Evolutionary conservation across 2,329 filamentous ascomycete genomes (phyloP).

Genomic region (Graphiopsis chlorocephala): DNA sequence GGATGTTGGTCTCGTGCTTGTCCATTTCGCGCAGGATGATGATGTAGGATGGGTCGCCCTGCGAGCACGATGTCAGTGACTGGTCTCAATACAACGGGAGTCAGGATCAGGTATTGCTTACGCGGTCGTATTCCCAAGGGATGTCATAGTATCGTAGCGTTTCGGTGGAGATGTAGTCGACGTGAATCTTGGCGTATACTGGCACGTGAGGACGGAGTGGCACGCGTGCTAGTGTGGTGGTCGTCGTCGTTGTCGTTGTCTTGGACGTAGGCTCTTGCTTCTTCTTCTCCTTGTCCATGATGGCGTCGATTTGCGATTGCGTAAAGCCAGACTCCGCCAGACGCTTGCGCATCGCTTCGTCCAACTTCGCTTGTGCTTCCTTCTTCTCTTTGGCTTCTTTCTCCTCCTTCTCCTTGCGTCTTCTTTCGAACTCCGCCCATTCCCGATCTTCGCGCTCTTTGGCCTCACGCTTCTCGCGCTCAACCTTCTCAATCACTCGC

Average conservation of each 20-base stretch:
- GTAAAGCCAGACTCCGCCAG: slow-evolving; percentile 46
- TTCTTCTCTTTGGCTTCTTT: slow-evolving; percentile 41
- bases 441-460: slow-evolving; percentile 39
- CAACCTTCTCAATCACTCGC: slow-evolving; percentile 24
- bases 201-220: slow-evolving; percentile 28
- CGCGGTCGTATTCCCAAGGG: slow-evolving; percentile 47
- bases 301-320: slow-evolving; percentile 47
- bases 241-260: slow-evolving; percentile 25
- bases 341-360: slow-evolving; percentile 45
- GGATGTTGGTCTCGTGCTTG: slow-evolving; percentile 46
- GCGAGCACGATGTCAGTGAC: background rate
- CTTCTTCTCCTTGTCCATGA: slow-evolving; percentile 47
- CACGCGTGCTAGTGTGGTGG: slow-evolving; percentile 3
- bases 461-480: slow-evolving; percentile 22
- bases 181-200: slow-evolving; percentile 48
- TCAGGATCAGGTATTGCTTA: slow-evolving; percentile 33
- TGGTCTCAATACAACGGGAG: background rate
- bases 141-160: slow-evolving; percentile 49
- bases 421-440: slow-evolving; percentile 40
- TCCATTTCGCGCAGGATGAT: slow-evolving; percentile 51
- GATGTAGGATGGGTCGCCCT: slow-evolving; percentile 47
- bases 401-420: slow-evolving; percentile 42
- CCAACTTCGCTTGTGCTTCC: slow-evolving; percentile 41
- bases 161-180: slow-evolving; percentile 45
- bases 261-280: slow-evolving; percentile 29